Conservation (phyloP, 176 grass and related monocot species). For the Aegilops umbellulata region DNA sequence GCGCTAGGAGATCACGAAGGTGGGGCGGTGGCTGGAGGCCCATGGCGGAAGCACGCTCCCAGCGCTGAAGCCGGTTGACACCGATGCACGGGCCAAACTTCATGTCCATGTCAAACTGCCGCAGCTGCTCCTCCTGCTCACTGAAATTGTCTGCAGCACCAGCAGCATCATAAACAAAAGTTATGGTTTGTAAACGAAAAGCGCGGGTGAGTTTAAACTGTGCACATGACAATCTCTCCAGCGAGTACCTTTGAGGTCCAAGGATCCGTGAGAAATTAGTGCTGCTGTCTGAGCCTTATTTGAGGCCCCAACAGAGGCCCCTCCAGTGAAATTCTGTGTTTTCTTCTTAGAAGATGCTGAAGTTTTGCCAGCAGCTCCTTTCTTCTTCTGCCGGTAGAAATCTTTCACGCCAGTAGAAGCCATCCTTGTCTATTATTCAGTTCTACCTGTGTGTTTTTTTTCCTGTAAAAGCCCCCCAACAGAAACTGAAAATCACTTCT, state of each 20-base stretch:
- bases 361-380: slow-evolving; percentile 26
- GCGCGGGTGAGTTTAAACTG: background rate
- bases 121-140: slow-evolving; percentile 51
- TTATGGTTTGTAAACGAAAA: background rate
- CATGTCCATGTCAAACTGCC: slow-evolving; percentile 55
- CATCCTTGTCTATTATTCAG: slow-evolving; percentile 35
- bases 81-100: slow-evolving; percentile 67
- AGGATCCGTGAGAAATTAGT: slow-evolving; percentile 42
- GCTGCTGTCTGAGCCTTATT: slow-evolving; percentile 37
- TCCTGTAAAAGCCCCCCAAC: background rate
- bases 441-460: background rate
- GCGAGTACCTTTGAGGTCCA: slow-evolving; percentile 34
- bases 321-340: slow-evolving; percentile 34
- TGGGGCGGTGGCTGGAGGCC: slow-evolving; percentile 55
- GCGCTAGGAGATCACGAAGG: slow-evolving; percentile 28
- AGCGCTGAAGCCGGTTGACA: slow-evolving; percentile 49
- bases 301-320: slow-evolving; percentile 15
- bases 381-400: slow-evolving; percentile 63
- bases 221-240: background rate
- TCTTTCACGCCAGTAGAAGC: slow-evolving; percentile 45
- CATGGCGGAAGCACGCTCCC: slow-evolving; percentile 67
- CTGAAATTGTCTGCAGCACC: slow-evolving; percentile 36
- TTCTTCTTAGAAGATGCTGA: slow-evolving; percentile 47
- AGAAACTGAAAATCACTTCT: background rate
- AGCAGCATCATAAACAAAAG: background rate